Evolutionary conservation across 2,329 filamentous ascomycete species (phyloP).

Genomic region (Drechslerella dactyloides): DNA sequence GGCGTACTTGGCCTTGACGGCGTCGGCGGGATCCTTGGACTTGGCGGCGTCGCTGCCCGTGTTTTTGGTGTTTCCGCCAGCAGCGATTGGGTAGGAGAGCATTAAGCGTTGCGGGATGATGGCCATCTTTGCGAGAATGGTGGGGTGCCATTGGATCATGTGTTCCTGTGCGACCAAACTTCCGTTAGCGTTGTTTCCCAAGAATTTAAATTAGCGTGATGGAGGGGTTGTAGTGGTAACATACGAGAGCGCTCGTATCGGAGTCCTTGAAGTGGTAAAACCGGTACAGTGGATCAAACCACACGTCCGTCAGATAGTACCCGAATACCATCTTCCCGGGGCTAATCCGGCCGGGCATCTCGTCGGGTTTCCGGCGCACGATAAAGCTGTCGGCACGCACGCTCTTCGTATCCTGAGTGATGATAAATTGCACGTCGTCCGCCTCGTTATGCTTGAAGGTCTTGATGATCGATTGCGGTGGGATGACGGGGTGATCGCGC

Average conservation of each 20-base stretch:
- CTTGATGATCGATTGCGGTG: slow-evolving; percentile 95
- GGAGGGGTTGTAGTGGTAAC: slow-evolving; percentile 54
- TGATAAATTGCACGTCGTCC: slow-evolving; percentile 77
- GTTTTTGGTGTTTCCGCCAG: slow-evolving; percentile 56
- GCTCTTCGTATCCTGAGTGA: slow-evolving; percentile 84
- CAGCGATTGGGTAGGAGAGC: slow-evolving; percentile 70
- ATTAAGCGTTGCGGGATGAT: slow-evolving; percentile 84
- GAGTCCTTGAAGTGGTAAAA: slow-evolving; percentile 94
- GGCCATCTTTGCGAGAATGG: slow-evolving; percentile 85
- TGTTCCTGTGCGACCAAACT: slow-evolving; percentile 70
- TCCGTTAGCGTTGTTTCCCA: slow-evolving; percentile 17
- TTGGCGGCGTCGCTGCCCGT: slow-evolving; percentile 56
- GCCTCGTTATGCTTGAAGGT: slow-evolving; percentile 84
- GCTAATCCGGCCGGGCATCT: slow-evolving; percentile 64
- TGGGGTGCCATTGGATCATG: slow-evolving; percentile 95
- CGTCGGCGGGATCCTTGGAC: slow-evolving; percentile 57
- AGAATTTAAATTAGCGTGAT: slow-evolving; percentile 10
- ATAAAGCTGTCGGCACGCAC: slow-evolving; percentile 79
- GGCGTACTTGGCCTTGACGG: slow-evolving; percentile 34
- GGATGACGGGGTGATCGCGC: slow-evolving; percentile 83
- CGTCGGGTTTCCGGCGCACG: slow-evolving; percentile 79
- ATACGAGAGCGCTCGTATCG: slow-evolving; percentile 85
- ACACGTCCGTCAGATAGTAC: slow-evolving; percentile 76
- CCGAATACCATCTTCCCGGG: slow-evolving; percentile 35
- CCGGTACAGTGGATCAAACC: slow-evolving; percentile 93